phyloP scores from a whole-genome alignment of 2,329 filamentous ascomycete genomes.

The Aureobasidium sp. region DNA sequence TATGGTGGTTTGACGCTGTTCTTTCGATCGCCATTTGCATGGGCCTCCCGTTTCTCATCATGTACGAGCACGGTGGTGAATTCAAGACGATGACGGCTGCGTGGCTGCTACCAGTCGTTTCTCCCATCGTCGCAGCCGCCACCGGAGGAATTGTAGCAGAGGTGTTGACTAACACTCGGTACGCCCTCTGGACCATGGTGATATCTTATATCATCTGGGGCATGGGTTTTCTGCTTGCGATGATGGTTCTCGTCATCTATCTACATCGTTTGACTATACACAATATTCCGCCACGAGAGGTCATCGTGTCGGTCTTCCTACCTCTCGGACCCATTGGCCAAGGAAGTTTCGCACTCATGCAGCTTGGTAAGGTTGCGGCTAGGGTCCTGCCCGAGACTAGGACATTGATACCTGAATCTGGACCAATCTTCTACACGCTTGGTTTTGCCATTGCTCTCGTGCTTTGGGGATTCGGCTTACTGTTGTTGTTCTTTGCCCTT shows the following conservation, averaged over 20 bases:
- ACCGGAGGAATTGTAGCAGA: slow-evolving; percentile 58
- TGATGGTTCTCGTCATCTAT: slow-evolving; percentile 60
- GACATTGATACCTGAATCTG: slow-evolving; percentile 23
- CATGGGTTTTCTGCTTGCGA: slow-evolving; percentile 54
- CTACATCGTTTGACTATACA: slow-evolving; percentile 63
- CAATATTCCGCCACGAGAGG: slow-evolving; percentile 59
- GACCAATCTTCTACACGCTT: slow-evolving; percentile 51
- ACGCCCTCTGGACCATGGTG: slow-evolving; percentile 56
- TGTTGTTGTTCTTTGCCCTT: slow-evolving; percentile 49
- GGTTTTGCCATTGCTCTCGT: slow-evolving; percentile 46
- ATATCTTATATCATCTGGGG: slow-evolving; percentile 64
- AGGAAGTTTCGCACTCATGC: slow-evolving; percentile 55
- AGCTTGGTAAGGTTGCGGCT: slow-evolving; percentile 40
- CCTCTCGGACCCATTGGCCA: slow-evolving; percentile 62
- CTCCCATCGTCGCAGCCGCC: slow-evolving; percentile 58
- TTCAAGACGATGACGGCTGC: slow-evolving; percentile 54
- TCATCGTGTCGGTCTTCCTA: slow-evolving; percentile 62
- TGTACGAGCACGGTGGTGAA: slow-evolving; percentile 24
- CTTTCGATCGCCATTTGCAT: slow-evolving; percentile 19
- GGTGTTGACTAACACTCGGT: slow-evolving; percentile 48
- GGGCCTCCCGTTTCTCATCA: slow-evolving; percentile 20
- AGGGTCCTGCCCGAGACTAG: slow-evolving; percentile 33
- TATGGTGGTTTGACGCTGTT: slow-evolving; percentile 22
- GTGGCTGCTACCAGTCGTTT: slow-evolving; percentile 60
- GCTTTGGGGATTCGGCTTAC: slow-evolving; percentile 50